These are phyloP conservation scores for Aspergillus awamori DNA, from an alignment of 2,329 filamentous ascomycete species.

Conservation along the genomic window DNA sequence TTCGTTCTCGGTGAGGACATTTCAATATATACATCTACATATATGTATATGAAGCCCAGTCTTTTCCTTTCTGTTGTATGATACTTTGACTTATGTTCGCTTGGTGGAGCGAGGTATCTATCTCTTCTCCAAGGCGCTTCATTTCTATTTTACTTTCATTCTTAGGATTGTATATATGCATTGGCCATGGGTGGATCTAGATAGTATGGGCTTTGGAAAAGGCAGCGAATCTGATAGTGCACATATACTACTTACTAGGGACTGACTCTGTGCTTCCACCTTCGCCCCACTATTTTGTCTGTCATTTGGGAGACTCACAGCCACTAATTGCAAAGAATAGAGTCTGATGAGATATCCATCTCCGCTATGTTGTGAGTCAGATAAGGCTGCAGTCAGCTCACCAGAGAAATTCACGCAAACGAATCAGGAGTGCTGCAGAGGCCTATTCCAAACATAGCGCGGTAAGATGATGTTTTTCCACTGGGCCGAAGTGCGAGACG, in stretches of 20 bases:
- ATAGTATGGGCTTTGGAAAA: background rate
- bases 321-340: background rate
- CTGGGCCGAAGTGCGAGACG: background rate
- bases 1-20: background rate
- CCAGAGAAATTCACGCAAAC: background rate
- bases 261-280: background rate
- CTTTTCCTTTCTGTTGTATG: slow-evolving; percentile 3
- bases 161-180: background rate
- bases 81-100: background rate
- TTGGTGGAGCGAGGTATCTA: background rate
- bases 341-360: background rate
- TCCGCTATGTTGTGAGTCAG: background rate
- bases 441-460: background rate
- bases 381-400: background rate
- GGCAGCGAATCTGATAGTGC: background rate
- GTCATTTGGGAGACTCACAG: background rate
- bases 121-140: background rate
- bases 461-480: background rate
- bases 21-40: background rate
- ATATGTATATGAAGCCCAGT: background rate
- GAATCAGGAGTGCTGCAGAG: background rate
- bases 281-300: background rate
- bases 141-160: background rate
- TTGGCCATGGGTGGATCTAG: background rate
- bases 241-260: background rate